Evolutionary conservation across 2,329 filamentous ascomycete genomes (phyloP), one percentile per base, ranked within the genome.

Genomic region (Pseudopyricularia javanii): DNA sequence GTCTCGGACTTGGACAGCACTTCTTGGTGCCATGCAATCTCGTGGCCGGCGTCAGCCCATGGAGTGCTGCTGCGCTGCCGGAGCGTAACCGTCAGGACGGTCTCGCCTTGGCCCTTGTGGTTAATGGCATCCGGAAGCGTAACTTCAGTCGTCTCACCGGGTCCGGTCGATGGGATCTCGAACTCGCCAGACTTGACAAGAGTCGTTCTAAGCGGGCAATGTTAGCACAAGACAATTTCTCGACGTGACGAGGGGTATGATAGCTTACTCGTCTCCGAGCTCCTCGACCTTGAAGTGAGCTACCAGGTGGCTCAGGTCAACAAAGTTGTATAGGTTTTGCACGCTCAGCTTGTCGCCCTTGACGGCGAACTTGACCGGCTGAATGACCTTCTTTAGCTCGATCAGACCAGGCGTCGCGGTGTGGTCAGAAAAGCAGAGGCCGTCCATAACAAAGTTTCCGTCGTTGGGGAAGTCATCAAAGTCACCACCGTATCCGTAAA

Each of bases 401-500:
- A 68, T 59, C 50, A 84, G 59, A 0, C 79, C 80, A 2, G 78
- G 79, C 0, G 73, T 79, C 0, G 80, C 75, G 12, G 70, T 67
- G 58, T 84, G 80, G 15, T 70, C 66, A 50, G 74, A 76, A 58
- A 70, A 70, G 26, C 75, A 66, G 4, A 83, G 60, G 0, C 80
- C 80, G 57, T 83, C 80, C 74, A 83, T 79, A 55, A 82, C 77
- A 57, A 83, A 84, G 0, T 74, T 78, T 2, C 71, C 71, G 54
- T 83, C 80, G 54, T 83, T 79, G 0, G 80, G 80, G 2, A 67
- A 61, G 54, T 84, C 80, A 1, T 74, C 78, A 63, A 82, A 84
- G 59, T 84, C 79, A 9, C 80, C 79, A 2, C 80, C 80, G 49
- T 82, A 83, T 1, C 72, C 80, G 56, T 78, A 80, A 59, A 73